These are phyloP conservation scores for Eragrostis tef DNA, from an alignment of 202 grass and related monocot species.

Conservation along the genomic window DNA sequence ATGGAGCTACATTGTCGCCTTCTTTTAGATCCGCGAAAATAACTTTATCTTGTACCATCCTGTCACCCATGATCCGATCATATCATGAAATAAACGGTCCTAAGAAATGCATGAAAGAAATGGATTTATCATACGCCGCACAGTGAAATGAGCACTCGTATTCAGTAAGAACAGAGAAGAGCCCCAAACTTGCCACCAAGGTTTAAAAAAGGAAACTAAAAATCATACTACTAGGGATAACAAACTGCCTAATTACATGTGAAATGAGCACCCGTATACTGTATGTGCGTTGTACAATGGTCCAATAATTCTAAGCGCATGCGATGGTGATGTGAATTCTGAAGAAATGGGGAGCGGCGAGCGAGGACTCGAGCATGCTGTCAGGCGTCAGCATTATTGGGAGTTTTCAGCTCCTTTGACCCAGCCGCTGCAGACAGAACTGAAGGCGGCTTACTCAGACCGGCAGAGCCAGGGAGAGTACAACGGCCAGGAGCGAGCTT, in stretches of 20 bases:
- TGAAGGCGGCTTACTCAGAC: slow-evolving; percentile 18
- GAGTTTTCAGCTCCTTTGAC: slow-evolving; percentile 29
- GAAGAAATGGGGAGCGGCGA: background rate
- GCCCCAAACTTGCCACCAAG: background rate
- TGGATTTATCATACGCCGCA: background rate
- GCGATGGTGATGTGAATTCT: background rate
- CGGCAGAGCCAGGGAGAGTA: background rate
- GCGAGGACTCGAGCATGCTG: background rate
- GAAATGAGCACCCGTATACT: background rate
- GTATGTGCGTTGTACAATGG: background rate
- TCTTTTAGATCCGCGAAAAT: slow-evolving; percentile 33
- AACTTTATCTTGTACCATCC: slow-evolving; percentile 31
- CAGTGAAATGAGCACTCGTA: background rate
- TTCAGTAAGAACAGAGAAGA: background rate
- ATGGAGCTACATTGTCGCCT: slow-evolving; percentile 37
- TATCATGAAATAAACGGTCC: background rate
- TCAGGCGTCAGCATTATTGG: slow-evolving; percentile 12
- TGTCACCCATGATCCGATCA: slow-evolving; percentile 48
- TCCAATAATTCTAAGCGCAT: background rate
- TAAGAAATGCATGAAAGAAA: background rate
- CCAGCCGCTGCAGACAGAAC: background rate
- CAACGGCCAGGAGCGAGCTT: background rate
- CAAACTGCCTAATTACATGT: slow-evolving; percentile 4
- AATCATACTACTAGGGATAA: background rate
- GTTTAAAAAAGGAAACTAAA: background rate